phyloP scores from a whole-genome alignment of 345 rosid genomes.

The Euphorbia tirucalli region DNA sequence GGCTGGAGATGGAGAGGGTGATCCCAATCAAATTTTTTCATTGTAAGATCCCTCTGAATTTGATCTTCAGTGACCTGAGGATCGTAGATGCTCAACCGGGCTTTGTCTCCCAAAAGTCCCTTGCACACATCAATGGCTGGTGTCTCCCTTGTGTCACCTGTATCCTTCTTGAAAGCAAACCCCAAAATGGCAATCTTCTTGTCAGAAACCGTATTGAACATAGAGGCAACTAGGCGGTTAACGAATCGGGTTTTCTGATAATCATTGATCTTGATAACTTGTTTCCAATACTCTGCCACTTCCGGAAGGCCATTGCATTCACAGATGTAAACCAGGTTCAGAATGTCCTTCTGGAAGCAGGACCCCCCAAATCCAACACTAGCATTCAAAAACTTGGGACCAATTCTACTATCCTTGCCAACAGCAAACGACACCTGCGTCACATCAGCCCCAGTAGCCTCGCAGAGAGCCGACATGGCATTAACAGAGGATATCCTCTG shows the following conservation, averaged over 20 bases:
- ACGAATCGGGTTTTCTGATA: slow-evolving; percentile 84
- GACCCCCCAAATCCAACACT: slow-evolving; percentile 95
- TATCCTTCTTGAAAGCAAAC: slow-evolving; percentile 90
- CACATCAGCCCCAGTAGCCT: slow-evolving; percentile 86
- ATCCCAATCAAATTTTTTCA: slow-evolving; percentile 95
- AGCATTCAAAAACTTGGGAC: slow-evolving; percentile 80
- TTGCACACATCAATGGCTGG: slow-evolving; percentile 93
- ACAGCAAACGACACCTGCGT: slow-evolving; percentile 72
- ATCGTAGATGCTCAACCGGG: slow-evolving; percentile 77
- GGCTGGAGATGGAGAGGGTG: slow-evolving; percentile 95
- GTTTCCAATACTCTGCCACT: slow-evolving; percentile 94
- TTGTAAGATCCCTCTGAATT: slow-evolving; percentile 83
- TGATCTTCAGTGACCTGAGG: slow-evolving; percentile 88
- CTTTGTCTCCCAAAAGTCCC: slow-evolving; percentile 88
- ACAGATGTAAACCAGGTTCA: slow-evolving; percentile 85
- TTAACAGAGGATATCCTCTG: slow-evolving; percentile 90
- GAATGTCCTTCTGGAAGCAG: slow-evolving; percentile 86
- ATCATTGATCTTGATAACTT: slow-evolving; percentile 89
- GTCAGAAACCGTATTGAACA: slow-evolving; percentile 82
- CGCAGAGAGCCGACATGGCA: slow-evolving; percentile 92
- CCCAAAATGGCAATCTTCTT: slow-evolving; percentile 84
- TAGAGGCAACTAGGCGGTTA: slow-evolving; percentile 78
- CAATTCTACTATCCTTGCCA: slow-evolving; percentile 76
- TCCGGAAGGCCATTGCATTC: slow-evolving; percentile 94
- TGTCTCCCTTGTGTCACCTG: slow-evolving; percentile 88